A percentile compares a stretch with the other conserved stretches of the same genome.
phyloP scores from a whole-genome alignment of 1,284 basidiomycete genomes.

The Exsudoporus floridanus region DNA sequence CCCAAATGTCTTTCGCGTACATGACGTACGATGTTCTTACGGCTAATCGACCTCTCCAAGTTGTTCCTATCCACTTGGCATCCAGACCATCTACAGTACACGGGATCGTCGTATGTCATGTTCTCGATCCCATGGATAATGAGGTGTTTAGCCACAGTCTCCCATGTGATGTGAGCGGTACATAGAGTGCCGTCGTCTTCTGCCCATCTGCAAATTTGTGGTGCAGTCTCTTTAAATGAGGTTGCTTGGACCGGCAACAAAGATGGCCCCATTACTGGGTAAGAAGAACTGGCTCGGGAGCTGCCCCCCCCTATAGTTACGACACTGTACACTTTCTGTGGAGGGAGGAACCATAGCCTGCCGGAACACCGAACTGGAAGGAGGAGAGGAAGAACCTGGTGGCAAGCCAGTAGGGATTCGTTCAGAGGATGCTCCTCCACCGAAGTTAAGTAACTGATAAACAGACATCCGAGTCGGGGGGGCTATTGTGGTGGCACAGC shows the following conservation, averaged over 20 bases:
- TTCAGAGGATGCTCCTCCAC: no score
- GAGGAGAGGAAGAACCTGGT: no score
- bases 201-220: slow-evolving; percentile 12
- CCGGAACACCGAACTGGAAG: no score
- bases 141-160: slow-evolving; percentile 14
- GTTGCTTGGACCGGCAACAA: slow-evolving; percentile 3
- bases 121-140: slow-evolving; percentile 11
- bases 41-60: slow-evolving; percentile 11
- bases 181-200: slow-evolving; percentile 5
- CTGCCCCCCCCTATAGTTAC: neutral
- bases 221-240: neutral
- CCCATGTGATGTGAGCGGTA: neutral
- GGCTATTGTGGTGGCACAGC: no score
- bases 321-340: neutral
- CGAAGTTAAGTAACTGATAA: no score
- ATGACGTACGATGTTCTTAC: slow-evolving; percentile 26
- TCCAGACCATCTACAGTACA: slow-evolving; percentile 18
- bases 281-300: neutral
- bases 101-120: rapidly evolving
- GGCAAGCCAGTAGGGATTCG: no score
- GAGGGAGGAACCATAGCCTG: neutral
- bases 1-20: slow-evolving; percentile 23
- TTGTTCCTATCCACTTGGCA: slow-evolving; percentile 9
- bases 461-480: no score
- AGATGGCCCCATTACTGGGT: neutral